These are phyloP conservation scores for Blastobotrys buckinghamii DNA, from an alignment of 1,139 yeast species.

Conservation along the genomic window DNA sequence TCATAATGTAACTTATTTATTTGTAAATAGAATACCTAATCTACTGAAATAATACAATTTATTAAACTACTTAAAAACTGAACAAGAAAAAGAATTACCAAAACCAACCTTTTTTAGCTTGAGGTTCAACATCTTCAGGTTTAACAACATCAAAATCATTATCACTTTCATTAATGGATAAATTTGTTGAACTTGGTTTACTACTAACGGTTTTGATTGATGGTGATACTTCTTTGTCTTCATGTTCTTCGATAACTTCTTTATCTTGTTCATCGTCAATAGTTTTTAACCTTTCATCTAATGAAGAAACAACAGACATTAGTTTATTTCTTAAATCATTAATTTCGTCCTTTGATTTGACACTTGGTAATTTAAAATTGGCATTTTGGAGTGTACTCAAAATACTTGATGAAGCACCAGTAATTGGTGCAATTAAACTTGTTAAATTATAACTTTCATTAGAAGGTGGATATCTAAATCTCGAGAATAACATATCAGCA, in stretches of 20 bases:
- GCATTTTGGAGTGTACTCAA: conserved; percentile 6
- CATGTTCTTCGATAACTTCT: background rate
- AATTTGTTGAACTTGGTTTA: background rate
- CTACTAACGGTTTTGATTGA: background rate
- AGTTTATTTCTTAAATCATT: conserved; percentile 20
- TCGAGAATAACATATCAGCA: conserved; percentile 25
- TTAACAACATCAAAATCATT: conserved; percentile 25
- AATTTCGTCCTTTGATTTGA: conserved; percentile 18
- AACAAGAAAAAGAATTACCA: conserved; percentile 11
- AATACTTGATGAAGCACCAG: conserved; percentile 10
- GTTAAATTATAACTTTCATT: background rate
- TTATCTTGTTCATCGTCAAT: conserved; percentile 17
- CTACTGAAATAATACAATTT: background rate
- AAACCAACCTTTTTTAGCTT: conserved; percentile 18
- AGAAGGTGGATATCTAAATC: conserved; percentile 24
- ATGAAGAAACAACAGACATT: conserved; percentile 15
- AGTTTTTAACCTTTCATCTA: conserved; percentile 20
- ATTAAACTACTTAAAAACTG: conserved; percentile 3
- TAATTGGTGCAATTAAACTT: conserved; percentile 7
- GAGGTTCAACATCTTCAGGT: conserved; percentile 18
- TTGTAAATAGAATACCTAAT: conserved; percentile 2
- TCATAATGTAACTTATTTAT: background rate
- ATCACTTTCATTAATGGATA: conserved; percentile 16
- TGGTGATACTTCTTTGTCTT: background rate
- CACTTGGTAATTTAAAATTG: conserved; percentile 2